A percentile compares a stretch with the other conserved stretches of the same genome.
phyloP scores from a whole-genome alignment of 192 early-diverging fungal genomes.

The Lunasporangiospora selenospora region DNA sequence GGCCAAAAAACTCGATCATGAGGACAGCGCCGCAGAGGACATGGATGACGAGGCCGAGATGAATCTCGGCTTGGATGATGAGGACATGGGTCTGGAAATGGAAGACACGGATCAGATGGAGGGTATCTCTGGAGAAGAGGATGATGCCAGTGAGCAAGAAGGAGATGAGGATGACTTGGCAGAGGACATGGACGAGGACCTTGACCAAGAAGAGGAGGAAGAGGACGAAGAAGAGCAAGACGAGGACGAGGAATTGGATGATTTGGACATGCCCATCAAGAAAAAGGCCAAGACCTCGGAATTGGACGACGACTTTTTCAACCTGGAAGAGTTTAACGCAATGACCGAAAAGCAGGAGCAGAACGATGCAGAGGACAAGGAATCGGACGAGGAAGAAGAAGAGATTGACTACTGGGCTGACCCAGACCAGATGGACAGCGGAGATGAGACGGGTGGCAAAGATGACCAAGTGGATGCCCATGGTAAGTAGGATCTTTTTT shows the following conservation, averaged over 20 bases:
- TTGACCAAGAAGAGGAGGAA: slow-evolving; percentile 49
- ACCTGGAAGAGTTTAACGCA: slow-evolving; percentile 90
- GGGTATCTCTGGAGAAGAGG: slow-evolving; percentile 28
- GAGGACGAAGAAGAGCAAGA: slow-evolving; percentile 50
- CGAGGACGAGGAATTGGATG: slow-evolving; percentile 49
- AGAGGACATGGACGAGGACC: slow-evolving; percentile 31
- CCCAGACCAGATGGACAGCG: slow-evolving; percentile 50
- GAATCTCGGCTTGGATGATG: slow-evolving; percentile 51
- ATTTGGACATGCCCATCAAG: slow-evolving; percentile 50
- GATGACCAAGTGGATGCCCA: slow-evolving; percentile 67
- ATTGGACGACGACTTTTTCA: slow-evolving; percentile 96
- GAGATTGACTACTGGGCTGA: slow-evolving; percentile 65
- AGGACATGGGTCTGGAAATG: slow-evolving; percentile 41
- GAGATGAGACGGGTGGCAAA: slow-evolving; percentile 66
- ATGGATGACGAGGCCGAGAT: slow-evolving; percentile 54
- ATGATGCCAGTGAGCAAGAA: slow-evolving; percentile 10
- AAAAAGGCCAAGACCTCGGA: slow-evolving; percentile 59
- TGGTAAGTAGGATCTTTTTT: slow-evolving; percentile 56
- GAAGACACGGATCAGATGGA: slow-evolving; percentile 53
- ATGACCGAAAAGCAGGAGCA: slow-evolving; percentile 68
- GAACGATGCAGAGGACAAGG: slow-evolving; percentile 53
- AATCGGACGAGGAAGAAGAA: slow-evolving; percentile 62
- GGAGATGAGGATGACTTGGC: slow-evolving; percentile 37
- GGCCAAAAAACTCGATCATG: slow-evolving; percentile 42
- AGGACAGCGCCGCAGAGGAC: slow-evolving; percentile 48